Conservation (phyloP, 331 rosid genomes). For the Cydonia oblonga region DNA sequence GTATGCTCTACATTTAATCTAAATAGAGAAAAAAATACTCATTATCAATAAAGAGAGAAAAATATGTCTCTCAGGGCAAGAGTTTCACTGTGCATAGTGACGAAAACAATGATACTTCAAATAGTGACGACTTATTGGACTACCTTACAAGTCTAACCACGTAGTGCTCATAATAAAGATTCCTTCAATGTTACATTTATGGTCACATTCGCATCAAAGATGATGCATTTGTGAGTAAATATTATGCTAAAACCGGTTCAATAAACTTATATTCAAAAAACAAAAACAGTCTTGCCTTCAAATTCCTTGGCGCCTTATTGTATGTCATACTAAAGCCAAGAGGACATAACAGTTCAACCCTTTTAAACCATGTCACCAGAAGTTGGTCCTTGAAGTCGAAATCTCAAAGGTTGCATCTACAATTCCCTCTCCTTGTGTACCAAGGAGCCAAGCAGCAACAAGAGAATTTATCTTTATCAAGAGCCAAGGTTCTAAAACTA, state of each 20-base stretch:
- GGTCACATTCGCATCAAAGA: no score
- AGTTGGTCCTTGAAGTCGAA: slow-evolving; percentile 50
- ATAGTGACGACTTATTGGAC: no score
- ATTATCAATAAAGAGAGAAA: no score
- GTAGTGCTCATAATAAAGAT: no score
- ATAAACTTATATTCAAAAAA: background rate
- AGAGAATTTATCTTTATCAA: slow-evolving; percentile 48
- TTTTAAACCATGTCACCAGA: slow-evolving; percentile 55
- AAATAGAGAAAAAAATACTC: no score
- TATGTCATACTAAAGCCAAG: slow-evolving; percentile 44
- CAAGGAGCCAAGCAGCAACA: slow-evolving; percentile 77
- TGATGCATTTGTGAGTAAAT: no score
- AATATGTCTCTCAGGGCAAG: background rate
- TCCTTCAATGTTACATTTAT: no score
- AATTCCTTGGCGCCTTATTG: background rate
- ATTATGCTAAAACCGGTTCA: no score
- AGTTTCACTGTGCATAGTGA: background rate
- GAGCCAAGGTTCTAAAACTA: slow-evolving; percentile 41
- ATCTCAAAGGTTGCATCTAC: slow-evolving; percentile 50
- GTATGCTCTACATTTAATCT: background rate
- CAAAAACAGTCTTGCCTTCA: background rate
- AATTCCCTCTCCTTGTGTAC: slow-evolving; percentile 63
- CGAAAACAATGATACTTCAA: no score
- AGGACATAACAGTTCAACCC: slow-evolving; percentile 40
- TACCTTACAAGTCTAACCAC: no score